These are phyloP conservation scores for Pleurostoma richardsiae DNA, from an alignment of 2,329 filamentous ascomycete species.

Conservation along the genomic window DNA sequence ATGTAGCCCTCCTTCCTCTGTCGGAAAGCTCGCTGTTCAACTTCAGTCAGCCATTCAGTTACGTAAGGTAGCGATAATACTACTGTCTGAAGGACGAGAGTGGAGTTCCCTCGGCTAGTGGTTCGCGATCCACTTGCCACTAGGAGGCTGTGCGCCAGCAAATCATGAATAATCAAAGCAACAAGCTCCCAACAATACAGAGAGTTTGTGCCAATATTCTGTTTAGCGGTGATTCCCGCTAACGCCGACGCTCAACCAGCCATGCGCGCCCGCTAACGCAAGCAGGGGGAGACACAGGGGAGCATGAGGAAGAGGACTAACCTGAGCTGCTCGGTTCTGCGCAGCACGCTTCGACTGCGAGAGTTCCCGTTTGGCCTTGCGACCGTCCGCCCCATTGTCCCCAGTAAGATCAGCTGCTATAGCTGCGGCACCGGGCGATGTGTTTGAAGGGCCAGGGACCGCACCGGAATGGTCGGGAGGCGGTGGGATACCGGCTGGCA, in stretches of 20 bases:
- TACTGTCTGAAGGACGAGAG: too few relatives aligned
- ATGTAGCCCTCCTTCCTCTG: slow-evolving; percentile 98
- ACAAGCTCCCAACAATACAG: too few relatives aligned
- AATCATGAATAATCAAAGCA: too few relatives aligned
- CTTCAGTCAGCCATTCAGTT: slow-evolving; percentile 23
- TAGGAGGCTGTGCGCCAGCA: too few relatives aligned
- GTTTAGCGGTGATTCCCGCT: too few relatives aligned
- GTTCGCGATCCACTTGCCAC: too few relatives aligned
- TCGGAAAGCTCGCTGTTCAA: slow-evolving; percentile 78
- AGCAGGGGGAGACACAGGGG: neutral
- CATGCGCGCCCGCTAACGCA: too few relatives aligned
- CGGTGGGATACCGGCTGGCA: slow-evolving; percentile 19
- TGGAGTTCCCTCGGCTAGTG: too few relatives aligned
- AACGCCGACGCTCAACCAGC: too few relatives aligned
- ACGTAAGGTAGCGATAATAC: slow-evolving; percentile 10
- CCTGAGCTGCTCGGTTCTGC: slow-evolving; percentile 95
- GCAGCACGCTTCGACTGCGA: slow-evolving; percentile 95
- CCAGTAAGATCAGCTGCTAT: slow-evolving; percentile 21
- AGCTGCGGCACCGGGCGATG: slow-evolving; percentile 13
- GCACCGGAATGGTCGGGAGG: slow-evolving; percentile 15
- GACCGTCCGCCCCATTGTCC: slow-evolving; percentile 43
- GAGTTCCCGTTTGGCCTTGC: slow-evolving; percentile 83
- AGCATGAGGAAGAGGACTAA: slow-evolving; percentile 38
- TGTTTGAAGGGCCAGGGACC: slow-evolving; percentile 22
- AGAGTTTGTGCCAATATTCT: too few relatives aligned